Conservation (phyloP, 1,284 basidiomycete genomes). For the Cryptococcus jaspeensis region DNA sequence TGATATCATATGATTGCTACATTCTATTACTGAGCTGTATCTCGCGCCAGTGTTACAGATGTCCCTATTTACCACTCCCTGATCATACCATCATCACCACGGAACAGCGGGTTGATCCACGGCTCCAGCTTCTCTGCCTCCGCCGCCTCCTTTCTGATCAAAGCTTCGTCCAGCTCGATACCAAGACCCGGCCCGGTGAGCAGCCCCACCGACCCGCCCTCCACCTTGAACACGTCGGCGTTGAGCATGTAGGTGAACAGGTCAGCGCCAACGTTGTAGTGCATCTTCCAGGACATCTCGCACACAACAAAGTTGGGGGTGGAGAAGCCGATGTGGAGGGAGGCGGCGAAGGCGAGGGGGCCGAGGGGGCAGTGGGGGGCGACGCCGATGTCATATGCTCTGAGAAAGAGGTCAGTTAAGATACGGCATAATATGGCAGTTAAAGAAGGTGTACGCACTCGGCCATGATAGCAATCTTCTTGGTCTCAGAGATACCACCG, state of each 20-base stretch:
- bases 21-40: too few relatives aligned
- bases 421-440: neutral
- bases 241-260: constrained; percentile 63
- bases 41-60: too few relatives aligned
- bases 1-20: too few relatives aligned
- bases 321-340: constrained; percentile 50
- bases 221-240: constrained; percentile 61
- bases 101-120: constrained; percentile 64
- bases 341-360: constrained; percentile 70
- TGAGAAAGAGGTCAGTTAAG: constrained; percentile 5
- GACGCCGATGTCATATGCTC: constrained; percentile 52
- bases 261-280: constrained; percentile 68
- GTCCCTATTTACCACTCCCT: constrained; percentile 56
- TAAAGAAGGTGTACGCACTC: constrained; percentile 51
- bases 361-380: constrained; percentile 55
- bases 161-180: constrained; percentile 64
- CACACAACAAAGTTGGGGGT: constrained; percentile 53
- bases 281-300: constrained; percentile 58
- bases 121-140: constrained; percentile 49
- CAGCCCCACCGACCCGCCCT: constrained; percentile 61
- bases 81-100: constrained; percentile 59
- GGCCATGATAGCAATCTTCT: constrained; percentile 66
- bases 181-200: constrained; percentile 66
- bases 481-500: constrained; percentile 69
- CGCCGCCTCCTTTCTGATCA: constrained; percentile 59